Conservation (phyloP, 345 rosid species). For the Combretum micranthum region DNA sequence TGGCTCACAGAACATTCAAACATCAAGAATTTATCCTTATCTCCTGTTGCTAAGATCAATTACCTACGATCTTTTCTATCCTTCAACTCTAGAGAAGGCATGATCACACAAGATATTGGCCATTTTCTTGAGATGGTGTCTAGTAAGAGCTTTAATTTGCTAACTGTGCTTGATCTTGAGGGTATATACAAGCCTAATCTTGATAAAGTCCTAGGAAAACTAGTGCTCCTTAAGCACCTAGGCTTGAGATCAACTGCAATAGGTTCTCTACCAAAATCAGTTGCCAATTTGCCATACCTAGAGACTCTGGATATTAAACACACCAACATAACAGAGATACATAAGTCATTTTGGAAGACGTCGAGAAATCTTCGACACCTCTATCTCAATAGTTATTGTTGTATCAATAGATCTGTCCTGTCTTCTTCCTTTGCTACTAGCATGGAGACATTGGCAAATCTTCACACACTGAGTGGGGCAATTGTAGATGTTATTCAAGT, state of each 20-base stretch:
- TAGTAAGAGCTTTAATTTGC: constrained; percentile 1
- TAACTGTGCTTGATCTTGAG: constrained; percentile 23
- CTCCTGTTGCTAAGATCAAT: too few species aligned
- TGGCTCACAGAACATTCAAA: too few species aligned
- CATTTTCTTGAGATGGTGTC: constrained; percentile 13
- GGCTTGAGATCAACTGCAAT: constrained; percentile 19
- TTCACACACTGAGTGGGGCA: not conserved
- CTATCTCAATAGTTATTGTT: too few species aligned
- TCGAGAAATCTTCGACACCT: too few species aligned
- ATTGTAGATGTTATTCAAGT: not conserved
- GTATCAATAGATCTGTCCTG: not conserved
- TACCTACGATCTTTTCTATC: constrained; percentile 5
- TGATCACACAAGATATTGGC: constrained; percentile 20
- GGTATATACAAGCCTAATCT: constrained; percentile 16
- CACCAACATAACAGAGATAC: not conserved
- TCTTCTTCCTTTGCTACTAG: not conserved
- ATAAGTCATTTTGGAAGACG: not conserved
- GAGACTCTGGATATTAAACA: constrained; percentile 20
- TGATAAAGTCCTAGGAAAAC: constrained; percentile 7
- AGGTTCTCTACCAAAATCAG: not conserved
- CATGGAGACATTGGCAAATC: not conserved
- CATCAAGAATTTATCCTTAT: too few species aligned
- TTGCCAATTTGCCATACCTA: constrained; percentile 7
- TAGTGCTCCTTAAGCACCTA: constrained; percentile 18
- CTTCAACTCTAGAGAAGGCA: constrained; percentile 7